Base-by-base conservation (phyloP, 768 basidiomycete genomes). In the Lentinula detonsa region DNA sequence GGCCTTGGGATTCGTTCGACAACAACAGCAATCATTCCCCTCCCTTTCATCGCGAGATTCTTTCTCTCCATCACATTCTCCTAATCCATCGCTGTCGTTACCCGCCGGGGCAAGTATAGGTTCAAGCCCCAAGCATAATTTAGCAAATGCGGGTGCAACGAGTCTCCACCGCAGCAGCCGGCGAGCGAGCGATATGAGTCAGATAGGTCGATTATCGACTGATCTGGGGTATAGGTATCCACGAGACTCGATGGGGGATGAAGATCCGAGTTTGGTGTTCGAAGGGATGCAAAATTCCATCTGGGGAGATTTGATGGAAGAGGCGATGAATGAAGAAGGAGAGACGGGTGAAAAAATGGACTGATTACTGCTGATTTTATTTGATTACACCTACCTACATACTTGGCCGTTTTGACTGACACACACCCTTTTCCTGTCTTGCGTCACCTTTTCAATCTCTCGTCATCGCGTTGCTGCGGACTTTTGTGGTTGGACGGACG, bases 251-350 rank as follows among this genome's bases (percentile, higher is more conserved):
- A 75, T 73, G 71, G 74, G 70, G 21, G 80, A 75, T 34, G 73
- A 78, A 45, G 78, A 81, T 62, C 74, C 76, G 2, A 76, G 80
- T 62, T 74, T 81, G 60, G 76, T 87, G 21, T 70, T 85, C 18
- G 77, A 79, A 18, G 81, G 86, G 10, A 81, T 88, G 73, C 80
- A 86, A 62, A 81, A 78, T 62, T 88, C 87, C n/a, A 76, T 84
- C 56, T 90, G 88, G 88, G 84, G 85, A 67, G 72, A 73, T 58
- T 71, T 81, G 72, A 81, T 84, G 79, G 63, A 72, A 34, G 75
- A 81, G 63, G 79, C 77, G 34, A 76, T 78, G 33, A 70, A 76
- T 62, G 80, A 82, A 63, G 76, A 82, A 33, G 68, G 72, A 6
- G 28, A 57, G 13, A 39, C 13, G 37, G 13, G 13, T 39, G 37